Conservation (phyloP, 2,329 filamentous ascomycete species). For the Penicillium oxalicum region DNA sequence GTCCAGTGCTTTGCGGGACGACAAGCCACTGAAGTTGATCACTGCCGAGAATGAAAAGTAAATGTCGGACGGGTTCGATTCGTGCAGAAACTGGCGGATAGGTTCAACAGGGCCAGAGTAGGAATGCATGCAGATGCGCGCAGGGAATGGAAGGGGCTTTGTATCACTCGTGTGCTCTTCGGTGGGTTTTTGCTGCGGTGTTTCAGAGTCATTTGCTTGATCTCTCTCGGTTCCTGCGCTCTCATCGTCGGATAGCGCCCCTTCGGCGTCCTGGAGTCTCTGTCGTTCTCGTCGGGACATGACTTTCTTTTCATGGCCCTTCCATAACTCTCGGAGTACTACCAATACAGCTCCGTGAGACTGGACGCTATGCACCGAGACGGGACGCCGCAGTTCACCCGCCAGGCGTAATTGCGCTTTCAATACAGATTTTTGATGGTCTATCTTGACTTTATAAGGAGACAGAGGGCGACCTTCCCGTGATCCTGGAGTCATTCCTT, state of each 20-base stretch:
- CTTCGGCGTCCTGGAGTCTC: conserved; percentile 27
- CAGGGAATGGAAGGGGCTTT: conserved; percentile 61
- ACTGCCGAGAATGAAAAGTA: conserved; percentile 84
- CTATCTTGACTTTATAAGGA: conserved; percentile 51
- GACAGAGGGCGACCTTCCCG: conserved; percentile 55
- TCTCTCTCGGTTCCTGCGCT: not conserved
- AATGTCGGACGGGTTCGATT: conserved; percentile 65
- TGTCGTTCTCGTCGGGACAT: conserved; percentile 46
- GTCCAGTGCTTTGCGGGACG: conserved; percentile 55
- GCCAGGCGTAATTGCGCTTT: conserved; percentile 54
- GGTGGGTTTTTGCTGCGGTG: not conserved
- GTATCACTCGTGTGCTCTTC: not conserved
- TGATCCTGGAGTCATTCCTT: conserved; percentile 51
- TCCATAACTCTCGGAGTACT: conserved; percentile 51
- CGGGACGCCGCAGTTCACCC: conserved; percentile 51
- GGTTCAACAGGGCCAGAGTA: conserved; percentile 74
- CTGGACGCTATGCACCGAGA: conserved; percentile 59
- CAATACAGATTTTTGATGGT: conserved; percentile 55
- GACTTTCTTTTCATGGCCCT: conserved; percentile 49
- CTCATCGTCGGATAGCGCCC: conserved; percentile 23
- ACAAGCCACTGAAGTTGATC: conserved; percentile 64
- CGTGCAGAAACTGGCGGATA: conserved; percentile 70
- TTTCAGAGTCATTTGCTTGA: not conserved
- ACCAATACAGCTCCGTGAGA: conserved; percentile 56
- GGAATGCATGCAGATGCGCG: conserved; percentile 86